Evolutionary conservation across 345 rosid genomes (phyloP).

Genomic region (Limnanthes douglasii): DNA sequence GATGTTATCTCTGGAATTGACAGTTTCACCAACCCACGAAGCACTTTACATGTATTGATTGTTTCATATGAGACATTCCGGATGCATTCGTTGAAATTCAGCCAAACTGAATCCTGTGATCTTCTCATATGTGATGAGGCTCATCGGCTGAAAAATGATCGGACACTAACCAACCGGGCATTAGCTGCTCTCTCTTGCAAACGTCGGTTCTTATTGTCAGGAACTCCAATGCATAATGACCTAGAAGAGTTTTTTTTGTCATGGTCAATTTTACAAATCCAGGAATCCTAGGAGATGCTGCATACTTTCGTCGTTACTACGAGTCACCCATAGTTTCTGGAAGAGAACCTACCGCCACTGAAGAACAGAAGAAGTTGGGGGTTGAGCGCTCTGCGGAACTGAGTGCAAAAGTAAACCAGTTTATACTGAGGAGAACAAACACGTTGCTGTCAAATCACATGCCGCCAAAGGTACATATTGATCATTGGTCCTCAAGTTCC

Average conservation of each 20-base stretch:
- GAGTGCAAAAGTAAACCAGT: conserved; percentile 96
- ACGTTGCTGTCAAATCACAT: too few species aligned
- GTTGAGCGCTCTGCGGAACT: conserved; percentile 79
- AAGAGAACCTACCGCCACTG: conserved; percentile 87
- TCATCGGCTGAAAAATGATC: conserved; percentile 93
- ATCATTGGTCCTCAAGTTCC: too few species aligned
- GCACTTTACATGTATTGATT: conserved; percentile 79
- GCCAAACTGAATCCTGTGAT: conserved; percentile 63
- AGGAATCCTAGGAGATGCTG: conserved; percentile 77
- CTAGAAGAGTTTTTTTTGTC: conserved; percentile 94
- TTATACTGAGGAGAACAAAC: too few species aligned
- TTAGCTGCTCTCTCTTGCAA: conserved; percentile 84
- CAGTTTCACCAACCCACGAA: conserved; percentile 44
- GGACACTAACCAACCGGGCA: conserved; percentile 93
- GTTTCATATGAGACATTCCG: conserved; percentile 96
- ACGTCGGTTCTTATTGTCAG: conserved; percentile 83
- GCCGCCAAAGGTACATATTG: too few species aligned
- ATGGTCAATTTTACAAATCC: conserved; percentile 99
- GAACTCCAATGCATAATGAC: conserved; percentile 99
- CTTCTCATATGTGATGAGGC: conserved; percentile 99
- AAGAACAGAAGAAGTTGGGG: conserved; percentile 75
- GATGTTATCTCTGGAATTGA: conserved; percentile 90
- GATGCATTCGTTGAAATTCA: conserved; percentile 86
- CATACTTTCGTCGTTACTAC: conserved; percentile 79
- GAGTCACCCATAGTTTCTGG: conserved; percentile 95